Base-by-base conservation (phyloP, 2,329 filamentous ascomycete species). In the Diaporthe ampelina region DNA sequence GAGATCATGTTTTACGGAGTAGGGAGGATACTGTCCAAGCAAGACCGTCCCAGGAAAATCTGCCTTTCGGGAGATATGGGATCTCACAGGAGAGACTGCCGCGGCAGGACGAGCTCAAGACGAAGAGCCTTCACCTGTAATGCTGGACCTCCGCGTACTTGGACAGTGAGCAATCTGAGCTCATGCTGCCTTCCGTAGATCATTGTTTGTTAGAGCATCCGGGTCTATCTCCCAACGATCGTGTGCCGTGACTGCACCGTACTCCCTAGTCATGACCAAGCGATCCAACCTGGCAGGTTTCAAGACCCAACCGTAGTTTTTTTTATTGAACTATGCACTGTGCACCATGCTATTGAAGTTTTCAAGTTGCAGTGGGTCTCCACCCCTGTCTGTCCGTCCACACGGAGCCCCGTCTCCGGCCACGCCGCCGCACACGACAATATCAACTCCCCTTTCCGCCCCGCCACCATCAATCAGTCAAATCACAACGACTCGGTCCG, bases 401-500 rank as follows among this genome's bases (percentile, higher is more conserved):
- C 15, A 7, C 11, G 24, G 8, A 48, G 40, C 58, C 40, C 5
- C 40, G 4, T 15, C 19, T 6, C 19, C 4, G 40, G 13, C 15
- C 40, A 43, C 40, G 40, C 9, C 6, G 26, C 13, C 5, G n/a
- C 11, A 67, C 48, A 21, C 40, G 0, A 50, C 13, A 1, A 70
- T 70, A 70, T 70, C 5, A 59, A 15, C 4, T 13, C 3, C 24
- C 52, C n/a, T 4, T 19, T 1, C 63, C 72, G 71, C 73, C 52
- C 73, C 29, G 10, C 43, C 26, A 21, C 24, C 70, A 63, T 45
- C 24, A 1, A 65, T 32, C 24, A 13, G n/a, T 50, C 35, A 52
- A 32, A 35, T 40, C 45, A 54, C 45, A 21, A 59, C 29, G 19
- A 52, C 1, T 50, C n/a, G 71, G 71, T 73, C 61, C 52, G 52